Evolutionary conservation across 768 basidiomycete genomes (phyloP).

Genomic region (Stropharia rugosoannulata): DNA sequence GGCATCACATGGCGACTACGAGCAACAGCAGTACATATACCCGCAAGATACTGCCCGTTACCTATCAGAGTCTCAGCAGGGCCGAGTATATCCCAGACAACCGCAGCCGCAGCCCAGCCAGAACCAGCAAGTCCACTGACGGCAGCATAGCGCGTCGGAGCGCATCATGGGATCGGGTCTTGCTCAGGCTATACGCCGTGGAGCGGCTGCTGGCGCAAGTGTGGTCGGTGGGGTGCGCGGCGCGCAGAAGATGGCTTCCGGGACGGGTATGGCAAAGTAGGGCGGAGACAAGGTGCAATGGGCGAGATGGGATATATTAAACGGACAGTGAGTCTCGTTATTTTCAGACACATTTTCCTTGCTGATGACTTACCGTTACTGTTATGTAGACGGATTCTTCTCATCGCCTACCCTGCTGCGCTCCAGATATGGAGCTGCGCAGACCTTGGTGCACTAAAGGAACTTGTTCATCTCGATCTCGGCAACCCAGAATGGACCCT

Average conservation of each 20-base stretch:
- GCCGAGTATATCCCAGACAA: neutral
- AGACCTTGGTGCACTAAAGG: conserved; percentile 40
- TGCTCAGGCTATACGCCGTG: conserved; percentile 20
- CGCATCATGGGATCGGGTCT: conserved; percentile 16
- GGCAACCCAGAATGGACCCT: conserved; percentile 13
- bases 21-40: neutral
- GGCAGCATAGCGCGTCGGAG: neutral
- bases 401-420: conserved; percentile 49
- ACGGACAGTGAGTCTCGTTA: conserved; percentile 12
- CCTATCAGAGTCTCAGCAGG: neutral
- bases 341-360: neutral
- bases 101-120: neutral
- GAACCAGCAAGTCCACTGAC: neutral
- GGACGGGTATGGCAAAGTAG: neutral
- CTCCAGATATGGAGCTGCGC: conserved; percentile 66
- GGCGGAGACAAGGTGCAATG: conserved; percentile 36
- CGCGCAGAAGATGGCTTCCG: neutral
- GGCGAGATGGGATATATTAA: conserved; percentile 43
- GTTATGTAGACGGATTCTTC: conserved; percentile 39
- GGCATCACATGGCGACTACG: too few relatives aligned
- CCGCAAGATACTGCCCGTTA: neutral
- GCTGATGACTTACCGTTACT: neutral
- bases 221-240: neutral
- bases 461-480: conserved; percentile 50
- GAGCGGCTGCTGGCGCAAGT: conserved; percentile 6